Conservation (phyloP, 2,329 filamentous ascomycete species). For the Colletotrichum incanum region DNA sequence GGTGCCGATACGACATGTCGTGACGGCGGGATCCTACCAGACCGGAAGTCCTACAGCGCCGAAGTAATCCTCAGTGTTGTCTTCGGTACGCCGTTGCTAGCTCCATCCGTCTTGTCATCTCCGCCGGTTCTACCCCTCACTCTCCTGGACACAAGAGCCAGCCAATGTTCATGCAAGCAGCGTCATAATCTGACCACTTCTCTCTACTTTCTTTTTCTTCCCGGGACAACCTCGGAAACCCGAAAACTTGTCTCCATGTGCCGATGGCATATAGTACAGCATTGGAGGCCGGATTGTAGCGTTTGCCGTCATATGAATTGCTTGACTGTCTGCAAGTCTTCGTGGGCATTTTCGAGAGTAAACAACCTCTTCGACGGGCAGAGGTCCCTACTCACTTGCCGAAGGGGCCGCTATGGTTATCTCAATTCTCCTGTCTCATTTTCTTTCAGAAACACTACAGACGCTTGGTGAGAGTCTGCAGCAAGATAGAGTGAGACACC, state of each 20-base stretch:
- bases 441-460: background rate
- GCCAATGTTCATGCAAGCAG: background rate
- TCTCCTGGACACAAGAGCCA: constrained; percentile 3
- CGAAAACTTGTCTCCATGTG: background rate
- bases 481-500: constrained; percentile 4
- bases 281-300: background rate
- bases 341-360: background rate
- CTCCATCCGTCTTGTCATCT: background rate
- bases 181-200: constrained; percentile 32
- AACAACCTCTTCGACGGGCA: background rate
- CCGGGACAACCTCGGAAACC: background rate
- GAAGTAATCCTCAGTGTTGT: background rate
- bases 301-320: background rate
- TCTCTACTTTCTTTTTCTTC: constrained; percentile 34
- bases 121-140: constrained; percentile 5
- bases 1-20: background rate
- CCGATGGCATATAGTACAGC: background rate
- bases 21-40: background rate
- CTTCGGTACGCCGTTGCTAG: background rate
- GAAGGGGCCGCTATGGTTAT: too few species aligned
- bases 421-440: background rate
- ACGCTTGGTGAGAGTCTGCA: background rate
- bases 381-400: too few species aligned
- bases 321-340: background rate
- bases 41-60: background rate